Evolutionary conservation across 768 basidiomycete genomes (phyloP), one percentile per base, ranked within the genome.

Genomic region (Kwoniella dejecticola): DNA sequence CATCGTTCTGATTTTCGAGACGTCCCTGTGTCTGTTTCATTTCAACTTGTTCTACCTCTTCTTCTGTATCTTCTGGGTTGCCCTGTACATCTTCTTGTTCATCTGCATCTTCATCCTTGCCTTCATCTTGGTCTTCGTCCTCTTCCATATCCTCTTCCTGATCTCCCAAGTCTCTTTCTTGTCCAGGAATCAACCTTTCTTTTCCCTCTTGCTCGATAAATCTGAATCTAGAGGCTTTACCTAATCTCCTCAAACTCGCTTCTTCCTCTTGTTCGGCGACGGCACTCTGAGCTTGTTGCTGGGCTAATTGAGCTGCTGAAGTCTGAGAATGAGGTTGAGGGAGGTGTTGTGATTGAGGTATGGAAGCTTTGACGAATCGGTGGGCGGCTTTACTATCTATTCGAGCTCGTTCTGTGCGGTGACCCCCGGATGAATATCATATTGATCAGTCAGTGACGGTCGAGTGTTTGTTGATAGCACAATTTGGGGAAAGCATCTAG

Each of bases 321-420:
- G 53, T 57, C 6, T 49, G 61, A 10, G 42, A 21, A 1, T 47
- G 48, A 24, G 6, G 44, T n/a, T 42, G 42, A 27, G 47, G 41
- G n/a, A 70, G 41, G 13, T 69, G 68, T 52, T 72, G 76, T 30
- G 62, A 57, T 21, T 24, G 21, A 3, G 77, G 77, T 19, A 78
- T 67, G 26, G 66, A 63, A 46, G 63, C 53, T 21, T 48, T 44
- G 57, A 78, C 74, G 70, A 76, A 73, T 36, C 77, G 59, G 11
- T 63, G 48, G n/a, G 77, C 77, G 6, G 73, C 70, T 21, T 62
- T 44, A 3, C 50, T 31, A 48, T 78, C 75, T 44, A 78, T 53
- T 49, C 45, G 63, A 45, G 27, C 31, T 57, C 63, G 61, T 60
- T 52, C 63, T 63, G 30, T n/a, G n/a, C n/a, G n/a, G n/a, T n/a